Base-by-base conservation (phyloP, 345 rosid species). In the Salix koriyanagi region DNA sequence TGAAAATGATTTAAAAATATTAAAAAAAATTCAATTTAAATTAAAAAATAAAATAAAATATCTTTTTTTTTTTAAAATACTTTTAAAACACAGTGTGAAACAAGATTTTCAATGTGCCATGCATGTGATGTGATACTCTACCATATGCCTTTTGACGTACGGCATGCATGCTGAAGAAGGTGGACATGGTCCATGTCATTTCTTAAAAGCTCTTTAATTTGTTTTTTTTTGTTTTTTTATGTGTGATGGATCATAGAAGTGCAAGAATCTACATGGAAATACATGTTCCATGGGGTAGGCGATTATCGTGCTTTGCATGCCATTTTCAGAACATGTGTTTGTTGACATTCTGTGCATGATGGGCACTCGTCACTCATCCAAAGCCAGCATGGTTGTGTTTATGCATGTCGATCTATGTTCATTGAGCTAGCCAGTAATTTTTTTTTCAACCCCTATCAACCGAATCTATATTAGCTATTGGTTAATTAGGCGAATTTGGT, bases 51-150 rank as follows among this genome's bases (percentile, higher is more conserved):
- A 32, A 32, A 32, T 0, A 28, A 32, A 2, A 32, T 32, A 26
- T 28, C n/a, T n/a, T n/a, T n/a, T 3, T 32, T 32, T 32, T 32
- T 32, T 0, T 0, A 0, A 32, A 32, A 3, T 0, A 4, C 0
- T 32, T 32, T 32, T 4, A 32, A 32, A 32, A 32, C 5, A 32
- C 0, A 32, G 0, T 32, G 32, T 0, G 0, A 28, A 28, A 28
- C 30, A 2, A 28, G 30, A 28, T 0, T 0, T 30, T 34, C 12
- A 1, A 1, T 7, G 50, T 23, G 34, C 7, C 78, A 75, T 58
- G 79, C 37, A 34, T 34, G 37, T 34, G 37, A 5, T 34, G 37
- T 34, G 37, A 34, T 34, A 0, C 37, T 34, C 36, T 34, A 4
- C 37, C 37, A 34, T 34, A 5, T 34, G 37, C 37, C 37, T 34